Evolutionary conservation across 352 stramenopile genomes (phyloP).

Genomic region (Plasmopara muralis): DNA sequence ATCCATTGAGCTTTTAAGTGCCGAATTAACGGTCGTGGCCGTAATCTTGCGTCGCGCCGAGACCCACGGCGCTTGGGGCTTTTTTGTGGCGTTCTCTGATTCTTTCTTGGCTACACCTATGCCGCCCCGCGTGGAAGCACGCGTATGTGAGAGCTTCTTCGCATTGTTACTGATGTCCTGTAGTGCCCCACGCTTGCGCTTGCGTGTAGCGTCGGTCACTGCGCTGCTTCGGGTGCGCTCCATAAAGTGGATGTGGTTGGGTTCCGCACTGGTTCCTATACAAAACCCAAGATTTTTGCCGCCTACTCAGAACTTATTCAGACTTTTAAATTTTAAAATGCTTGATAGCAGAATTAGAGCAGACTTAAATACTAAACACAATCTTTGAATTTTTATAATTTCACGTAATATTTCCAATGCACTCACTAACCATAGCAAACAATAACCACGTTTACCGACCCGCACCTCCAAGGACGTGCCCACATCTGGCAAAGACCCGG

Average conservation of each 20-base stretch:
- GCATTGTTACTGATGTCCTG: conserved; percentile 78
- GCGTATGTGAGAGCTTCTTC: conserved; percentile 27
- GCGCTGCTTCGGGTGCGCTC: conserved; percentile 15
- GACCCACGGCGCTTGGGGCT: conserved; percentile 1
- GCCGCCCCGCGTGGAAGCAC: neutral
- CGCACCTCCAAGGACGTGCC: no score
- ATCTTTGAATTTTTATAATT: no score
- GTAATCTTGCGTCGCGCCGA: conserved; percentile 14
- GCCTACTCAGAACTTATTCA: conserved; percentile 9
- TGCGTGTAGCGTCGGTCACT: conserved; percentile 36
- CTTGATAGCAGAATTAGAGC: no score
- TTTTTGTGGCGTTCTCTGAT: neutral
- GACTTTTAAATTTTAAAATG: conserved; percentile 1
- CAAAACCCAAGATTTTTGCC: conserved; percentile 14
- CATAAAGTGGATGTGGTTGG: conserved; percentile 9
- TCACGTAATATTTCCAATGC: no score
- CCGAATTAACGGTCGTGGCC: conserved; percentile 20
- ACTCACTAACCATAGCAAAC: no score
- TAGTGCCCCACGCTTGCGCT: conserved; percentile 69
- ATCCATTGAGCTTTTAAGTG: conserved; percentile 22
- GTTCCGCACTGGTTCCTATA: conserved; percentile 2
- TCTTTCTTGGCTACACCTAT: conserved; percentile 22
- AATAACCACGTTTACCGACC: no score
- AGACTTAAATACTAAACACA: no score
- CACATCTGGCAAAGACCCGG: no score